A percentile compares a stretch with the other conserved stretches of the same genome.
These are phyloP conservation scores for Amoebophrya sp. DNA, from an alignment of 169 alveolate species.

Conservation along the genomic window DNA sequence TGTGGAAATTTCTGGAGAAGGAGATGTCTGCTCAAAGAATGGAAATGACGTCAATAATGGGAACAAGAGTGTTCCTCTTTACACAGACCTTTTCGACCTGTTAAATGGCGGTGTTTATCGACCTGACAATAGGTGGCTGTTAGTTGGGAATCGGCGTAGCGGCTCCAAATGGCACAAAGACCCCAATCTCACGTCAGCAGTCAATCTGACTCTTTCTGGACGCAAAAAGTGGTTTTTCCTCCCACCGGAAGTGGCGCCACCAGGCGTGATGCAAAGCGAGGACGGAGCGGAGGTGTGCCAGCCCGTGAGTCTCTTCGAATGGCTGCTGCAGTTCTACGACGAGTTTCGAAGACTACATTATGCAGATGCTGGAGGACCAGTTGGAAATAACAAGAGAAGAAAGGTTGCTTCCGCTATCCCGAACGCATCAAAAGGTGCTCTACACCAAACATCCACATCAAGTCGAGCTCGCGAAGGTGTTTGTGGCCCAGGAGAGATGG, in stretches of 20 bases:
- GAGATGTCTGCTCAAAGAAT: background rate
- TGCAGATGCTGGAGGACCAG: background rate
- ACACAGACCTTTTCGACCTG: background rate
- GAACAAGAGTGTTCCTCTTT: background rate
- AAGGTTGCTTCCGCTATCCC: no score
- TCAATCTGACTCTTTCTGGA: background rate
- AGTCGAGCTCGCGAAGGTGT: background rate
- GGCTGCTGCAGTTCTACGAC: conserved; percentile 32
- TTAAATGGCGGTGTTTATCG: background rate
- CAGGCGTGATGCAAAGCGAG: background rate
- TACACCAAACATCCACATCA: background rate
- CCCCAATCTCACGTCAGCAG: conserved; percentile 31
- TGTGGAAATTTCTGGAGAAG: background rate
- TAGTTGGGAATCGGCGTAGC: conserved; percentile 10
- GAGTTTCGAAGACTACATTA: background rate
- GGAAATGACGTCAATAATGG: background rate
- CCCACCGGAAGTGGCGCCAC: conserved; percentile 16
- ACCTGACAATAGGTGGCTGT: conserved; percentile 25
- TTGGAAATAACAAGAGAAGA: background rate
- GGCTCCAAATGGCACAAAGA: conserved; percentile 37
- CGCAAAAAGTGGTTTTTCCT: background rate
- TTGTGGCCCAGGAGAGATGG: background rate
- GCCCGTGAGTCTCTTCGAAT: conserved; percentile 35
- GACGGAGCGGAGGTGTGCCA: conserved; percentile 32
- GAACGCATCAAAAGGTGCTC: background rate